phyloP scores from a whole-genome alignment of 2,329 filamentous ascomycete genomes.

The Botrytis pseudocinerea region DNA sequence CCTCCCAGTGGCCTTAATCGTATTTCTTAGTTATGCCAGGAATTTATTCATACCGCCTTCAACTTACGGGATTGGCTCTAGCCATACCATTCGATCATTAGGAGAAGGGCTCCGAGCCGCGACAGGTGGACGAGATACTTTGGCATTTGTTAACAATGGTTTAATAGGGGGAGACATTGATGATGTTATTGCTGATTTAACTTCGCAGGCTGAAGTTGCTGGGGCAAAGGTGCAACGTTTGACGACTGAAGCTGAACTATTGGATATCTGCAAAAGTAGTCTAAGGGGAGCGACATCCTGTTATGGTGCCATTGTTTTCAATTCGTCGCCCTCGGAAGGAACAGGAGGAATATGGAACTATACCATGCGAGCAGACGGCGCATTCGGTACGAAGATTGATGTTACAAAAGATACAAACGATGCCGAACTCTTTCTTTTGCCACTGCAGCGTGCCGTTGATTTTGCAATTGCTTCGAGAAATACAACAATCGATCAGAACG shows the following conservation, averaged over 20 bases:
- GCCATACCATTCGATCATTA: constrained; percentile 63
- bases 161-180: constrained; percentile 69
- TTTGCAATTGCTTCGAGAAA: constrained; percentile 63
- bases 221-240: constrained; percentile 59
- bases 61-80: constrained; percentile 68
- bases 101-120: constrained; percentile 61
- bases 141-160: constrained; percentile 80
- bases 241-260: constrained; percentile 56
- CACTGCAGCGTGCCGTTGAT: constrained; percentile 78
- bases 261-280: constrained; percentile 62
- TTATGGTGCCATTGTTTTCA: constrained; percentile 73
- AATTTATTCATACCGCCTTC: constrained; percentile 82
- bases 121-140: constrained; percentile 60
- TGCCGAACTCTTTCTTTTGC: constrained; percentile 74
- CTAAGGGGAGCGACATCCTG: constrained; percentile 69
- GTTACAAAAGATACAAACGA: constrained; percentile 68
- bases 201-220: constrained; percentile 54
- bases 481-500: constrained; percentile 43
- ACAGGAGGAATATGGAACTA: constrained; percentile 76
- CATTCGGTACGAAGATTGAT: constrained; percentile 65
- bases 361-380: constrained; percentile 74
- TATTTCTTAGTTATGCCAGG: constrained; percentile 69
- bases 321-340: constrained; percentile 73
- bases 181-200: constrained; percentile 64
- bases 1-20: constrained; percentile 58